A percentile compares a stretch with the other conserved stretches of the same genome.
Conservation (phyloP, 139 green algal genomes). For the Mychonastes homosphaera region DNA sequence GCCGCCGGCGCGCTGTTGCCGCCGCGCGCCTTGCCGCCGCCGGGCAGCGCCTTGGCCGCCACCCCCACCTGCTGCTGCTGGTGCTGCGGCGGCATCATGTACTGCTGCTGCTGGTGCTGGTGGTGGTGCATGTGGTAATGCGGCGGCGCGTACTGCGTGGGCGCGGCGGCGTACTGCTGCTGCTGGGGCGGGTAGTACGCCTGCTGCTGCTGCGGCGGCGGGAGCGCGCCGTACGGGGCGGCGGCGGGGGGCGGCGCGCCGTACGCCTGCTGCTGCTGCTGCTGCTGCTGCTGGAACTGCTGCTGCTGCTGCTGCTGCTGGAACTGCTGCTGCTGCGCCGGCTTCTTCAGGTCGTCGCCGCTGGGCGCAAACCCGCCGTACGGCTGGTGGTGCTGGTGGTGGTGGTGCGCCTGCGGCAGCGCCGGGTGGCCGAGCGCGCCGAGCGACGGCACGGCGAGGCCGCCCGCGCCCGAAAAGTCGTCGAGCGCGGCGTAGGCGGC, state of each 20-base stretch:
- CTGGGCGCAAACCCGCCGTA: no score
- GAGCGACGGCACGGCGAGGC: neutral
- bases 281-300: neutral
- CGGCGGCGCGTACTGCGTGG: neutral
- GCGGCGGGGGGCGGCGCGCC: constrained; percentile 4
- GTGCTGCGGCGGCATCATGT: neutral
- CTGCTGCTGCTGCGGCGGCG: constrained; percentile 9
- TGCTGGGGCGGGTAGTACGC: neutral
- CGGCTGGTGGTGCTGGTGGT: no score
- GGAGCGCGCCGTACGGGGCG: neutral
- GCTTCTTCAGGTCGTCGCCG: no score
- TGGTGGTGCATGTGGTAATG: no score
- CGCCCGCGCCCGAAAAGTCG: neutral
- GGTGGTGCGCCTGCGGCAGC: neutral
- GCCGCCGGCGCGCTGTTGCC: neutral
- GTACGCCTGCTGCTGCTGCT: constrained; percentile 1
- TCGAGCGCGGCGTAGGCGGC: neutral
- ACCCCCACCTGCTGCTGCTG: constrained; percentile 2
- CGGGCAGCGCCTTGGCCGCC: neutral
- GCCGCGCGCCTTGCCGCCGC: neutral
- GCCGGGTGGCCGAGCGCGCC: neutral
- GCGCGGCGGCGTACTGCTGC: neutral
- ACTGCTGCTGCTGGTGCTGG: constrained; percentile 9
- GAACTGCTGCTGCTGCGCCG: no score
- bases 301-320: no score